phyloP scores from a whole-genome alignment of 1,284 basidiomycete genomes.

The Hemileia vastatrix region DNA sequence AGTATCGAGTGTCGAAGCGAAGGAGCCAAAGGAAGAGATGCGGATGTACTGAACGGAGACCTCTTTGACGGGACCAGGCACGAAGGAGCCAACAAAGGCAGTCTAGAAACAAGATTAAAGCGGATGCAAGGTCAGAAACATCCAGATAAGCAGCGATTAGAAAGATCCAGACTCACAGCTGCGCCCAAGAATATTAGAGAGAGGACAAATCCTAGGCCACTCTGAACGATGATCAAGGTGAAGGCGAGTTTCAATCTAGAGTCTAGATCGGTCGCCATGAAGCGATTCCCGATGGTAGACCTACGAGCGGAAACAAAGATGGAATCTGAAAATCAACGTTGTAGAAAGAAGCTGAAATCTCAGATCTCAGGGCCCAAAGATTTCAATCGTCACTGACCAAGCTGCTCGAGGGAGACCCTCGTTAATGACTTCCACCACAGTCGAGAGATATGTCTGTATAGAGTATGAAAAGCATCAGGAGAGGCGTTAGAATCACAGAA shows the following conservation, averaged over 20 bases:
- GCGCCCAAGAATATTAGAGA: slow-evolving; percentile 28
- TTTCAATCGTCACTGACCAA: slow-evolving; percentile 8
- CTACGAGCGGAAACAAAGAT: background rate
- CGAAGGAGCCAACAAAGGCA: slow-evolving; percentile 28
- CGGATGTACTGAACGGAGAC: slow-evolving; percentile 29
- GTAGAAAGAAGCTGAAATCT: too few relatives aligned
- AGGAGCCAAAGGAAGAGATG: slow-evolving; percentile 26
- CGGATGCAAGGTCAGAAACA: background rate
- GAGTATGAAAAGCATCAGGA: background rate
- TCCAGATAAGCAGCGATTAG: background rate
- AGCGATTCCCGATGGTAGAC: slow-evolving; percentile 28
- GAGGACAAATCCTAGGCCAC: slow-evolving; percentile 25
- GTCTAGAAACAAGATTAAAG: background rate
- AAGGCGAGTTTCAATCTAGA: slow-evolving; percentile 23
- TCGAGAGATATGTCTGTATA: background rate
- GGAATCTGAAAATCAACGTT: too few relatives aligned
- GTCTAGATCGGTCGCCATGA: background rate
- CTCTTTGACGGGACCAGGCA: slow-evolving; percentile 25
- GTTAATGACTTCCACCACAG: slow-evolving; percentile 30
- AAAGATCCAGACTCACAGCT: slow-evolving; percentile 5
- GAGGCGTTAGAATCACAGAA: background rate
- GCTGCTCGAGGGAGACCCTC: slow-evolving; percentile 34
- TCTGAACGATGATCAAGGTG: slow-evolving; percentile 30
- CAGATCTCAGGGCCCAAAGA: too few relatives aligned
- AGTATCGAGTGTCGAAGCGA: slow-evolving; percentile 26